Base-by-base conservation (phyloP, 768 basidiomycete species). In the Mycena venus region DNA sequence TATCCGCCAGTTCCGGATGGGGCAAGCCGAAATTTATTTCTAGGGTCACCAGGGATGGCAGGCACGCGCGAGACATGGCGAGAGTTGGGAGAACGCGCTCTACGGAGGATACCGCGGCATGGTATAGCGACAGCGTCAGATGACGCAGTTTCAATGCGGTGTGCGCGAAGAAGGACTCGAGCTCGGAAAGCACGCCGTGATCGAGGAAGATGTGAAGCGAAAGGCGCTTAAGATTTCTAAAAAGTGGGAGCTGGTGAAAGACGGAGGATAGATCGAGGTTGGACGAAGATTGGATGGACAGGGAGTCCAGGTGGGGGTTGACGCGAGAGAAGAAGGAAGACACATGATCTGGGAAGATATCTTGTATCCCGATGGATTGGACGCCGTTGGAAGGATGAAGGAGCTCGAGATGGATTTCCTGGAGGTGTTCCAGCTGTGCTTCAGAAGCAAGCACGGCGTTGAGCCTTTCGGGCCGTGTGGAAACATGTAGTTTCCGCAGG, bases 1-100 rank as follows among this genome's bases (percentile, higher is more conserved):
- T 59, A 0, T 25, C 19, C 10, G 34, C 34, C 8, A 69, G 17
- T 9, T 15, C 62, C 4, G 68, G 61, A 25, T 60, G 15, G 6
- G 73, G 73, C 62, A 64, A 49, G 55, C 73, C 73, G 17, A 74
- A 74, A 7, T 68, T 56, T 12, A 74, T 65, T 27, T 74, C 68
- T 6, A 74, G 47, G 1, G 61, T 69, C 38, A 69, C 62, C 29
- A 74, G 38, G 55, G 32, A 32, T 11, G 73, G 68, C 9, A 70
- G 59, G 38, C 17, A 38, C 27, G 73, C 73, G 31, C 55, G 31
- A 3, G 62, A 32, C 68, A 74, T 49, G 1, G 67, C 55, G 3
- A 74, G 68, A 10, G 31, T 70, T 32, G 40, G 27, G 0, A 74
- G 23, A 6, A 51, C 63, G 15, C 68, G 73, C 23, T 69, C 68